Conservation (phyloP, 352 stramenopile species). For the Pythium chondricola region DNA sequence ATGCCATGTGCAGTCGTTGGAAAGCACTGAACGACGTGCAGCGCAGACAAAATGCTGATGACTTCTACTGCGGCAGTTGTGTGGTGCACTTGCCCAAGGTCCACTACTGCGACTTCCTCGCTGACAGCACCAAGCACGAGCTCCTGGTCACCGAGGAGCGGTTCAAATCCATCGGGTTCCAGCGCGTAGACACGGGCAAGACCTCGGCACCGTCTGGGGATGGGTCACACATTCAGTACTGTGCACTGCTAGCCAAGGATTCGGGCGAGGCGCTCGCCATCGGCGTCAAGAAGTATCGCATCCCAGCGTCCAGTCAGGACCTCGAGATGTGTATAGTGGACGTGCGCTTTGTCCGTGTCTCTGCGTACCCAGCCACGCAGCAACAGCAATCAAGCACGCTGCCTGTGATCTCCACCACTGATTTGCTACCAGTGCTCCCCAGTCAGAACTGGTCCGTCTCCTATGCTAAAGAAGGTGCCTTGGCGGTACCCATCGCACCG, state of each 20-base stretch:
- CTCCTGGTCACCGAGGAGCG: constrained; percentile 38
- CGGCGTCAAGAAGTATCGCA: constrained; percentile 38
- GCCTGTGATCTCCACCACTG: neutral
- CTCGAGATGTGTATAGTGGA: constrained; percentile 43
- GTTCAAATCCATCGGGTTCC: constrained; percentile 37
- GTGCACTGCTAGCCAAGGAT: constrained; percentile 35
- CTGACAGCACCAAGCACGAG: constrained; percentile 26
- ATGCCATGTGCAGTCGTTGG: constrained; percentile 68
- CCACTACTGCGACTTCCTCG: constrained; percentile 68
- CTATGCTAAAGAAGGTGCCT: constrained; percentile 28
- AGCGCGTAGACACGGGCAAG: constrained; percentile 8
- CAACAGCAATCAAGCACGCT: constrained; percentile 14
- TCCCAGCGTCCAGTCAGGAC: constrained; percentile 41
- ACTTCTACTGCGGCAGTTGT: constrained; percentile 52
- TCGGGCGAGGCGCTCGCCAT: constrained; percentile 36
- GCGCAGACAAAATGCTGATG: constrained; percentile 3
- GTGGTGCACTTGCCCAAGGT: constrained; percentile 23
- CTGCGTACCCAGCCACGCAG: constrained; percentile 25
- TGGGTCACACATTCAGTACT: neutral
- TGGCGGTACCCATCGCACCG: constrained; percentile 14
- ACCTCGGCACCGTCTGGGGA: neutral
- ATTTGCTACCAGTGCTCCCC: neutral
- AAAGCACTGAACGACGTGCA: constrained; percentile 24
- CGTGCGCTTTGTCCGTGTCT: constrained; percentile 22
- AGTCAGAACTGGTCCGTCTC: constrained; percentile 28